Evolutionary conservation across 108 stramenopile genomes (phyloP), one percentile per base, ranked within the genome.

Genomic region (Halocafeteria seosinensis): DNA sequence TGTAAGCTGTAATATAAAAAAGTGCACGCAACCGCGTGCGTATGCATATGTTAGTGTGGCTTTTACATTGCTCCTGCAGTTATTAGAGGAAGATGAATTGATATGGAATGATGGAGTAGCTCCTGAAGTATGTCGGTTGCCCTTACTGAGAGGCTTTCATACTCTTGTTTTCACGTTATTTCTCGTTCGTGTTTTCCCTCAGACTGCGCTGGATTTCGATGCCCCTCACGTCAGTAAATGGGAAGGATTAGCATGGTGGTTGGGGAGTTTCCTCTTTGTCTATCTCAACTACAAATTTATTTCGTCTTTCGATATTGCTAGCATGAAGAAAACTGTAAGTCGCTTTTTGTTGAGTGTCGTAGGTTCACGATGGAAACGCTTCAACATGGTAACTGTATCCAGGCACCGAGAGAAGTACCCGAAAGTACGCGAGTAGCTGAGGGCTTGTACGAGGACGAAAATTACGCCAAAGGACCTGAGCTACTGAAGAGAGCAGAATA

Each of bases 61-160:
- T n/a, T n/a, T n/a, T n/a, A n/a, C n/a, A n/a, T 3, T 9, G 52
- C 52, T 3, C 9, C 52, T 30, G 52, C 62, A 90, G 86, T 75
- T 94, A 30, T 74, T 79, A n/a, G 92, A 94, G 74, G 87, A 91
- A 55, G 68, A 81, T 62, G 92, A 91, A 68, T 78, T 86, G 50
- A 66, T 94, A 50, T 94, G 89, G 82, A 88, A 95, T 66, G 93
- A 95, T 77, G 88, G 89, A 38, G 90, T 91, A 47, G 93, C 93
- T 0, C 88, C 93, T 27, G 93, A 95, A 70, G n/a, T n/a, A n/a
- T n/a, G n/a, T n/a, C n/a, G n/a, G n/a, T n/a, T n/a, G n/a, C n/a
- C n/a, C n/a, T n/a, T n/a, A n/a, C n/a, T n/a, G n/a, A n/a, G n/a
- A n/a, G n/a, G n/a, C n/a, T n/a, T n/a, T n/a, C n/a, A n/a, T n/a